Evolutionary conservation across 345 rosid genomes (phyloP).

Genomic region (Microcos paniculata): DNA sequence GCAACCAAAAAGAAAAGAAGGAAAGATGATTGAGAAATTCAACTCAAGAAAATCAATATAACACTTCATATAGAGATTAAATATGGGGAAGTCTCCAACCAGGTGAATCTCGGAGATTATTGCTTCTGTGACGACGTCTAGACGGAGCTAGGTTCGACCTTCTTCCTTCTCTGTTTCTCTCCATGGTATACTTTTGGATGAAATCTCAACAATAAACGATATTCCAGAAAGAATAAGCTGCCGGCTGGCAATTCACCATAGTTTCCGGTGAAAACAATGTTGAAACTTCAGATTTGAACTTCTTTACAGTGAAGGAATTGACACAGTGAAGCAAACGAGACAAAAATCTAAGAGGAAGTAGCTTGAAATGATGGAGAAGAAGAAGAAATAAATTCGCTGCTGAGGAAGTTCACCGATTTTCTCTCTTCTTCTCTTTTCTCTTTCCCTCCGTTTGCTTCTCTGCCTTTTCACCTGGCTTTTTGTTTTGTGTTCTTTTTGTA

Average conservation of each 20-base stretch:
- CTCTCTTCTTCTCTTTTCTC: neutral
- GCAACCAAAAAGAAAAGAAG: neutral
- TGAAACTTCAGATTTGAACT: slow-evolving; percentile 7
- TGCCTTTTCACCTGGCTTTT: slow-evolving; percentile 1
- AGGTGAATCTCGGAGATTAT: slow-evolving; percentile 29
- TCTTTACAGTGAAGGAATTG: neutral
- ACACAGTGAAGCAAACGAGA: neutral
- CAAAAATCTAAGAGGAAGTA: neutral
- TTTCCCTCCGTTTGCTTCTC: neutral
- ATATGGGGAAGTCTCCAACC: slow-evolving; percentile 21
- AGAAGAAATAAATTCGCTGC: neutral
- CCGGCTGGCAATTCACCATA: slow-evolving; percentile 16
- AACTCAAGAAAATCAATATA: neutral
- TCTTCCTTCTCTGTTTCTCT: slow-evolving; percentile 45
- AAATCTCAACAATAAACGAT: neutral
- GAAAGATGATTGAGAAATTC: neutral
- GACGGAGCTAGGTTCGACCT: slow-evolving; percentile 27
- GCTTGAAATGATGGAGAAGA: neutral
- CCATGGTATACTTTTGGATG: slow-evolving; percentile 29
- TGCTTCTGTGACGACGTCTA: slow-evolving; percentile 42
- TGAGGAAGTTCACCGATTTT: neutral
- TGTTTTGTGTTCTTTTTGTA: slow-evolving; percentile 10
- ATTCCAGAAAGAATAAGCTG: neutral
- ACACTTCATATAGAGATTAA: neutral
- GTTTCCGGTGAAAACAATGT: neutral